phyloP scores from a whole-genome alignment of 345 rosid genomes.

The Noccaea caerulescens region DNA sequence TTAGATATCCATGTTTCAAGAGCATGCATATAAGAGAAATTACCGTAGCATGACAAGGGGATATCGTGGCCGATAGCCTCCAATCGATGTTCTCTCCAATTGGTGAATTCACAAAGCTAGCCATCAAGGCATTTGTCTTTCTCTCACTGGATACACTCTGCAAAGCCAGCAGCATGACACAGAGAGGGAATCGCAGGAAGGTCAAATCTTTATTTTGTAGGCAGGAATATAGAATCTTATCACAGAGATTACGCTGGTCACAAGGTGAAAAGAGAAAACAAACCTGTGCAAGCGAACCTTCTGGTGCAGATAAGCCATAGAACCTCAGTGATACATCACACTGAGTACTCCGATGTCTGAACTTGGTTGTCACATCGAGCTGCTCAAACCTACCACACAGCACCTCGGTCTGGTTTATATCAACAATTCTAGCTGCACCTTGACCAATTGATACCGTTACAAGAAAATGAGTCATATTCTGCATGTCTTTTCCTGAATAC shows the following conservation, averaged over 20 bases:
- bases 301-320: conserved; percentile 96
- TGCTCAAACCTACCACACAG: conserved; percentile 94
- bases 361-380: conserved; percentile 78
- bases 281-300: conserved; percentile 98
- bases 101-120: conserved; percentile 83
- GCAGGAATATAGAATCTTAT: conserved; percentile 15
- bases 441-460: conserved; percentile 76
- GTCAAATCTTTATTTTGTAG: conserved; percentile 36
- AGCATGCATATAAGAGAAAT: conserved; percentile 42
- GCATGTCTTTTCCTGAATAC: conserved; percentile 80
- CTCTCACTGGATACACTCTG: conserved; percentile 94
- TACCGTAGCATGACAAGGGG: conserved; percentile 99
- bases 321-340: conserved; percentile 78
- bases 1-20: conserved; percentile 9
- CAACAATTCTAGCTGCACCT: conserved; percentile 88
- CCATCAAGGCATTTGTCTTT: conserved; percentile 90
- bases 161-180: conserved; percentile 42
- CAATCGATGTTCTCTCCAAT: conserved; percentile 93
- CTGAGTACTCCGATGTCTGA: conserved; percentile 72
- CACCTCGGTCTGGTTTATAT: conserved; percentile 69
- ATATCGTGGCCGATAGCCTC: conserved; percentile 90
- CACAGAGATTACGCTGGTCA: conserved; percentile 8
- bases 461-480: conserved; percentile 76
- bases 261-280: conserved; percentile 43
- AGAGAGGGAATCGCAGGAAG: conserved; percentile 21